Conservation (phyloP, 345 rosid species). For the Durio zibethinus region DNA sequence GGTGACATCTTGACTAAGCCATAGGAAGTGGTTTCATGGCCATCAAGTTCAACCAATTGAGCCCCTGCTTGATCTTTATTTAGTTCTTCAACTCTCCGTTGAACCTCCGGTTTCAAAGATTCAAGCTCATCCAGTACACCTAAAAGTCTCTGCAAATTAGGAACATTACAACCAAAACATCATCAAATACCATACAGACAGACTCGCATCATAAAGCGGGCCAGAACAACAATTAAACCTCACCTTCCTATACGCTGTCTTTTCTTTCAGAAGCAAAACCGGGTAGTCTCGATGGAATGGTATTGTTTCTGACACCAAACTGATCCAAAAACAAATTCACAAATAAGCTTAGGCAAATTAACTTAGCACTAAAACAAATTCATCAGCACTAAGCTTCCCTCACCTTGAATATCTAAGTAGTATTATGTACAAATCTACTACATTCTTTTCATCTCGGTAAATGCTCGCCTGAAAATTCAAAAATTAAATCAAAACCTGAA, state of each 20-base stretch:
- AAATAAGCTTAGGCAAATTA: constrained; percentile 11
- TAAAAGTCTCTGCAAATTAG: constrained; percentile 51
- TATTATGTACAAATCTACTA: constrained; percentile 87
- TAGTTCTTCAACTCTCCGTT: constrained; percentile 45
- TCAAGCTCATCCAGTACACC: constrained; percentile 80
- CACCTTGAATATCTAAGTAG: constrained; percentile 93
- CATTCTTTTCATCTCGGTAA: constrained; percentile 78
- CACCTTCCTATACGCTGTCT: constrained; percentile 65
- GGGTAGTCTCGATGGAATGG: constrained; percentile 89
- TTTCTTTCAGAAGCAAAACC: constrained; percentile 50
- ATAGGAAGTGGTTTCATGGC: constrained; percentile 22
- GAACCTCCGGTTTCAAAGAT: constrained; percentile 68
- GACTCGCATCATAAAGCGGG: background rate
- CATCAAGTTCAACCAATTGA: constrained; percentile 36
- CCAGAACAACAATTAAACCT: constrained; percentile 19
- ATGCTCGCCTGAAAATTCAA: constrained; percentile 57
- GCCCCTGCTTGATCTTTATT: constrained; percentile 35
- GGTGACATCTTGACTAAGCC: constrained; percentile 33
- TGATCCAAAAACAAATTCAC: constrained; percentile 24
- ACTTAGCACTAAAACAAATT: background rate
- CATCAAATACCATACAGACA: background rate
- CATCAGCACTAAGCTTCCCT: background rate
- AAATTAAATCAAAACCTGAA: background rate
- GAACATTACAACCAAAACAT: constrained; percentile 14
- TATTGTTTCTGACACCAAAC: constrained; percentile 94